Evolutionary conservation across 1,139 yeast species (phyloP).

Genomic region (Martiniozyma asiatica): DNA sequence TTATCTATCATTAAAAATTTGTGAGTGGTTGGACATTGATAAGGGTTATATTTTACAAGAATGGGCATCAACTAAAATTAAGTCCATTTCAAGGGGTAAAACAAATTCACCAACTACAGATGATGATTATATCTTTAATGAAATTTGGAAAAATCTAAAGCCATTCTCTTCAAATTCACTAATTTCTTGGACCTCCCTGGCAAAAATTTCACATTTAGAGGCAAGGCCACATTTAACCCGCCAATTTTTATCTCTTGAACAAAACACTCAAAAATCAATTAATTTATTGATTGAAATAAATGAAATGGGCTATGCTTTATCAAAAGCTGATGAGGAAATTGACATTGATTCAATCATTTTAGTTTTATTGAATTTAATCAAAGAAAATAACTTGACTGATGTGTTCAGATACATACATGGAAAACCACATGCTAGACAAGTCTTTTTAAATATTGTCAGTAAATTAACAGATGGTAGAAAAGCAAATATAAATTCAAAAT

Average conservation of each 20-base stretch:
- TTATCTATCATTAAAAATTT: conserved; percentile 50
- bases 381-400: conserved; percentile 37
- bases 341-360: conserved; percentile 54
- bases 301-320: conserved; percentile 59
- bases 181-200: conserved; percentile 52
- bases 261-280: conserved; percentile 50
- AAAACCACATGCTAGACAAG: conserved; percentile 29
- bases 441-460: conserved; percentile 30
- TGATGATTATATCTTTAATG: conserved; percentile 46
- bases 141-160: conserved; percentile 36
- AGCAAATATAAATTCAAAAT: no score
- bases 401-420: conserved; percentile 43
- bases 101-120: conserved; percentile 13
- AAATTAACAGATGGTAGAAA: no score
- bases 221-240: conserved; percentile 67
- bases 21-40: conserved; percentile 41
- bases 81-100: conserved; percentile 26
- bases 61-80: conserved; percentile 76
- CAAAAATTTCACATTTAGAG: conserved; percentile 67
- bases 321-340: conserved; percentile 55
- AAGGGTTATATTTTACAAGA: conserved; percentile 49
- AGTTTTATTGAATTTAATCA: conserved; percentile 42
- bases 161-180: conserved; percentile 12
- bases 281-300: conserved; percentile 58
- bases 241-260: conserved; percentile 55